These are phyloP conservation scores for Agroathelia rolfsii DNA, from an alignment of 1,284 basidiomycete genomes.

Conservation along the genomic window DNA sequence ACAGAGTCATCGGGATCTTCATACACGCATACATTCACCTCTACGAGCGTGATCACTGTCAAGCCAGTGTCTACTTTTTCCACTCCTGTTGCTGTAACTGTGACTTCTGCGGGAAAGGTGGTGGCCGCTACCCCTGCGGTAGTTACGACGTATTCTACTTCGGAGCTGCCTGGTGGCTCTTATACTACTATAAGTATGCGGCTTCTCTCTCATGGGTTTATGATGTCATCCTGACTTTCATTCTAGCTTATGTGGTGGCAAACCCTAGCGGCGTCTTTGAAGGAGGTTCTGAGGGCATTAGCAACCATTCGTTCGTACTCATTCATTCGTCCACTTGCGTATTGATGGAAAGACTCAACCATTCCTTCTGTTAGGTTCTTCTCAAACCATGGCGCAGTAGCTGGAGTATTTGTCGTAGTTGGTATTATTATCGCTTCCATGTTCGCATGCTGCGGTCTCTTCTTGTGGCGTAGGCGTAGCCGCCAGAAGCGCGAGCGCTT, in stretches of 20 bases:
- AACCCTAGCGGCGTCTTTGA: conserved; percentile 29
- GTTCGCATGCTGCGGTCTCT: conserved; percentile 24
- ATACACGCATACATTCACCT: too few relatives aligned
- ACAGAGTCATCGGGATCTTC: too few relatives aligned
- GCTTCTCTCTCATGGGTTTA: too few relatives aligned
- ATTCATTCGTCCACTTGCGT: too few relatives aligned
- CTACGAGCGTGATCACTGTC: conserved; percentile 33
- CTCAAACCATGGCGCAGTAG: conserved; percentile 2
- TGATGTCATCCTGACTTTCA: too few relatives aligned
- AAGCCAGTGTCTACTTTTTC: conserved; percentile 34
- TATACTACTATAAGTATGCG: conserved; percentile 37
- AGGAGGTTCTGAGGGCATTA: too few relatives aligned
- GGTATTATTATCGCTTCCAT: conserved; percentile 21
- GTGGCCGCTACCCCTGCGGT: conserved; percentile 31
- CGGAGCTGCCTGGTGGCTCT: conserved; percentile 31
- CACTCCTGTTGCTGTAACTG: conserved; percentile 28
- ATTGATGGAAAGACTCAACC: too few relatives aligned
- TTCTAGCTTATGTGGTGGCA: conserved; percentile 37
- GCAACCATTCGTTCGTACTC: conserved; percentile 9
- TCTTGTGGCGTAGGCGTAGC: conserved; percentile 31
- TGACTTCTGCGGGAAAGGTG: conserved; percentile 26
- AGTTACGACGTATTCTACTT: conserved; percentile 35
- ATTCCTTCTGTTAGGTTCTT: conserved; percentile 10
- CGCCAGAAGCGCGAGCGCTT: conserved; percentile 22
- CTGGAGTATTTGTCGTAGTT: conserved; percentile 3